These are phyloP conservation scores for Polysphondylium violaceum DNA, from an alignment of 78 protist genomes.

Conservation along the genomic window DNA sequence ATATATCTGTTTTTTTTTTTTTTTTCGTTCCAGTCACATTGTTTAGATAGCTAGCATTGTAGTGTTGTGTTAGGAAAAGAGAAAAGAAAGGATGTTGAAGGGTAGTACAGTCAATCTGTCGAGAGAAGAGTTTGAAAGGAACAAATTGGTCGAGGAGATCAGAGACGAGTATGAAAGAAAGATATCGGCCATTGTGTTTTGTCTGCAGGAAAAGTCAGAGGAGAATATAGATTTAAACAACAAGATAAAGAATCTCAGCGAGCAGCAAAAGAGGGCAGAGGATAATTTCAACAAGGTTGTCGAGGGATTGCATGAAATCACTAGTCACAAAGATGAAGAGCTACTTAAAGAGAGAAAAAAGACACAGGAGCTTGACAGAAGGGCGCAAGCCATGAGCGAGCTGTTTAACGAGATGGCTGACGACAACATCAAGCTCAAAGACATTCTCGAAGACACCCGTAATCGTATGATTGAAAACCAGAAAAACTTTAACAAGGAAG, in stretches of 20 bases:
- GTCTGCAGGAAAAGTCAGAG: conserved; percentile 66
- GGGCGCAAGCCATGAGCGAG: conserved; percentile 51
- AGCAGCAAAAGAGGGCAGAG: neutral
- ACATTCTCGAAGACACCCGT: conserved; percentile 48
- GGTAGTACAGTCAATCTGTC: neutral
- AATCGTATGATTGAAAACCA: conserved; percentile 63
- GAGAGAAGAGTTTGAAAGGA: conserved; percentile 41
- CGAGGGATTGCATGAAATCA: conserved; percentile 58
- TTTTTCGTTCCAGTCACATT: too few species aligned
- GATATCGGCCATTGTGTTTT: conserved; percentile 37
- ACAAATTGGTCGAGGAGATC: conserved; percentile 22
- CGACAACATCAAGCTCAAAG: conserved; percentile 35
- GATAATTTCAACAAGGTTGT: conserved; percentile 7
- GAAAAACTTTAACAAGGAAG: conserved; percentile 51
- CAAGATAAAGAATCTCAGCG: neutral
- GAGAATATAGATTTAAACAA: conserved; percentile 49
- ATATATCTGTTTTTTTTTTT: too few species aligned
- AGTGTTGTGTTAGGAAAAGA: too few species aligned
- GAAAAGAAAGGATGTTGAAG: too few species aligned
- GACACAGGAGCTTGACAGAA: conserved; percentile 39
- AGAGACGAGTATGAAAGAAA: conserved; percentile 67
- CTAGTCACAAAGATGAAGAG: conserved; percentile 49
- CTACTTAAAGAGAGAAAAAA: conserved; percentile 33
- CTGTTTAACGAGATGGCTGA: conserved; percentile 65
- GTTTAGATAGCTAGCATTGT: too few species aligned